A percentile compares a stretch with the other conserved stretches of the same genome.
Evolutionary conservation across 768 basidiomycete genomes (phyloP).

Genomic region (Gyrodon lividus): DNA sequence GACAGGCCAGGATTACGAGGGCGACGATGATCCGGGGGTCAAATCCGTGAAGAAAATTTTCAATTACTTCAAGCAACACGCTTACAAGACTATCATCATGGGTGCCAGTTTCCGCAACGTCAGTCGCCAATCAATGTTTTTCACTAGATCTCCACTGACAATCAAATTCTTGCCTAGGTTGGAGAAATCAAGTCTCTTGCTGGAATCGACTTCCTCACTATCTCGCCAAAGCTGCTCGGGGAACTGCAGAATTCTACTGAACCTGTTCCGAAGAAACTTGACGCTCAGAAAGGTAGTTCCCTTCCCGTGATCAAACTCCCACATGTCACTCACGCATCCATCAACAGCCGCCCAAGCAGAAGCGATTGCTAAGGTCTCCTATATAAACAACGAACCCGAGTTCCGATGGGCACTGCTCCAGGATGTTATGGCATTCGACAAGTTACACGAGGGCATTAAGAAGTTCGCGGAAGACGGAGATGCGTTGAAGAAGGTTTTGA

Average conservation of each 20-base stretch:
- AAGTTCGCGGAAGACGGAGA: slow-evolving; percentile 94
- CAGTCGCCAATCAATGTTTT: slow-evolving; percentile 24
- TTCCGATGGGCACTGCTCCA: slow-evolving; percentile 91
- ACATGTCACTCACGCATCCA: background rate
- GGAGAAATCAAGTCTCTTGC: slow-evolving; percentile 93
- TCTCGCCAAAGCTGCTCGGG: slow-evolving; percentile 83
- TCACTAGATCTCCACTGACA: background rate
- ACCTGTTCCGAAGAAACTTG: slow-evolving; percentile 81
- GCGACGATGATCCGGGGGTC: slow-evolving; percentile 93
- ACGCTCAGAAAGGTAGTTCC: slow-evolving; percentile 51
- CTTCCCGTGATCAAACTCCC: background rate
- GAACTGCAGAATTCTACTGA: slow-evolving; percentile 77
- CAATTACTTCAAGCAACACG: slow-evolving; percentile 98
- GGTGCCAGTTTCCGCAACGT: slow-evolving; percentile 98
- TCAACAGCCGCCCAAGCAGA: slow-evolving; percentile 53
- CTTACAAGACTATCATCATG: slow-evolving; percentile 98
- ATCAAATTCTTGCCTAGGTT: slow-evolving; percentile 39
- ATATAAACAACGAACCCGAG: slow-evolving; percentile 84
- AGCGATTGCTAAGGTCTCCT: slow-evolving; percentile 75
- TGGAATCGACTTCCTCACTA: slow-evolving; percentile 95
- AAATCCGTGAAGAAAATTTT: slow-evolving; percentile 92
- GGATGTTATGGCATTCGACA: slow-evolving; percentile 94
- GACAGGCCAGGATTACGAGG: slow-evolving; percentile 81
- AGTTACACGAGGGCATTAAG: slow-evolving; percentile 94
- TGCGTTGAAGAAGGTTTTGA: slow-evolving; percentile 78